Percentiles rank a stretch among this genome's conserved stretches.
phyloP scores from a whole-genome alignment of 1,284 basidiomycete genomes.

The Apiotrichum sp. region DNA sequence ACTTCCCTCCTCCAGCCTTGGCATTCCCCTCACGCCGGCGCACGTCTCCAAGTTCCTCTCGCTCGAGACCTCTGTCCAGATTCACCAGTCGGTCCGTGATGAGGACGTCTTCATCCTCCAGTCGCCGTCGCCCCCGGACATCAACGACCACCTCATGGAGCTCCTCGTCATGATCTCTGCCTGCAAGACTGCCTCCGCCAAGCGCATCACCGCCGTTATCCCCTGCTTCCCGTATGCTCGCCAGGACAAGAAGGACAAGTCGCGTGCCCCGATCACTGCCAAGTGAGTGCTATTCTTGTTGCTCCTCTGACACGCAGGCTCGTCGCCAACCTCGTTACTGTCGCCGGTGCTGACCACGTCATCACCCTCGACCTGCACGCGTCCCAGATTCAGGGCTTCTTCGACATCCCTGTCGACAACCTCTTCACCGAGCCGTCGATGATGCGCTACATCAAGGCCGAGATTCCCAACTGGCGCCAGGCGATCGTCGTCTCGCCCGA shows the following conservation, averaged over 20 bases:
- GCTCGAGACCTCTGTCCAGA: slow-evolving; percentile 87
- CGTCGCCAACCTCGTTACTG: slow-evolving; percentile 89
- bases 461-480: slow-evolving; percentile 80
- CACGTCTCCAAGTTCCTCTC: slow-evolving; percentile 95
- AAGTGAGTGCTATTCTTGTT: slow-evolving; percentile 52
- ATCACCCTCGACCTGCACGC: slow-evolving; percentile 99
- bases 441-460: slow-evolving; percentile 81
- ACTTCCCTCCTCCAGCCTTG: slow-evolving; percentile 58
- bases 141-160: slow-evolving; percentile 53
- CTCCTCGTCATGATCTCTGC: slow-evolving; percentile 53
- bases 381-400: slow-evolving; percentile 98
- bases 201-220: slow-evolving; percentile 95
- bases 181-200: slow-evolving; percentile 94
- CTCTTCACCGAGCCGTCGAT: slow-evolving; percentile 82
- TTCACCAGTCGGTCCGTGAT: slow-evolving; percentile 89
- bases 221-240: slow-evolving; percentile 96
- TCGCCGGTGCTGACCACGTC: slow-evolving; percentile 96
- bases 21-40: slow-evolving; percentile 81
- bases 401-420: slow-evolving; percentile 98
- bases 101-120: slow-evolving; percentile 97
- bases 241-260: slow-evolving; percentile 98
- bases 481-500: slow-evolving; percentile 94
- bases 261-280: slow-evolving; percentile 92
- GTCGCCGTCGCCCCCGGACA: slow-evolving; percentile 46
- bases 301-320: slow-evolving; percentile 48